Base-by-base conservation (phyloP, 768 basidiomycete species). In the Podaxis sp. region DNA sequence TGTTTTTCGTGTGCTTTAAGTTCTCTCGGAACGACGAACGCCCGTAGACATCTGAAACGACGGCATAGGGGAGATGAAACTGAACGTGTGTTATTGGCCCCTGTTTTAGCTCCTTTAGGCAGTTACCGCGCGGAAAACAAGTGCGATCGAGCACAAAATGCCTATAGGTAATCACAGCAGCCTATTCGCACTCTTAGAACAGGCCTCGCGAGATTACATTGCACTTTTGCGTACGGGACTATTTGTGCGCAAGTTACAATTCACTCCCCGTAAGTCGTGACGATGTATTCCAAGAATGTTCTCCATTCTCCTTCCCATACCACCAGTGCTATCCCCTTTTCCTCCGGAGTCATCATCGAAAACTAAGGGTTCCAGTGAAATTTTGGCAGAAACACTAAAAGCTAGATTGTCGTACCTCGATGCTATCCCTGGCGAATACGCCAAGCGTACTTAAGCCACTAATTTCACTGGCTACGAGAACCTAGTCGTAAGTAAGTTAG, bases 371-470 rank as follows among this genome's bases (percentile, higher is more conserved):
- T 4, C 5, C 11, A 30, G 6, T 40, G 9, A 17, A 51, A 22
- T 63, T 52, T 28, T 30, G 22, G 40, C 9, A 39, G 39, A 4
- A 46, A 28, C 15, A 3, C 17, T 19, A 6, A 28, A 57, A 42
- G 40, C 22, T 46, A 19, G 19, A 39, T 12, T 1, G 5, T 62
- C 70, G 66, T 57, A 86, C 89, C 80, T 79, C 75, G 57, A 90
- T 75, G 68, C 88, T 90, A 64, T 90, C 86, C 39, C 85, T 79
- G 1, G 89, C 88, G 9, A 90, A 74, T 56, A 83, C 79, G 0
- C 84, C 82, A 2, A 92, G 75, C n/a, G 86, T 87, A 44, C 80
- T 77, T 17, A 93, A 72, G n/a, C 88, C 87, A 7, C 82, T 87
- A 28, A 88, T 68, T 68, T 91, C 89, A 64, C 87, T 89, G 0